A percentile compares a stretch with the other conserved stretches of the same genome.
Conservation (phyloP, 2,329 filamentous ascomycete genomes). For the Pseudogymnoascus sp. region DNA sequence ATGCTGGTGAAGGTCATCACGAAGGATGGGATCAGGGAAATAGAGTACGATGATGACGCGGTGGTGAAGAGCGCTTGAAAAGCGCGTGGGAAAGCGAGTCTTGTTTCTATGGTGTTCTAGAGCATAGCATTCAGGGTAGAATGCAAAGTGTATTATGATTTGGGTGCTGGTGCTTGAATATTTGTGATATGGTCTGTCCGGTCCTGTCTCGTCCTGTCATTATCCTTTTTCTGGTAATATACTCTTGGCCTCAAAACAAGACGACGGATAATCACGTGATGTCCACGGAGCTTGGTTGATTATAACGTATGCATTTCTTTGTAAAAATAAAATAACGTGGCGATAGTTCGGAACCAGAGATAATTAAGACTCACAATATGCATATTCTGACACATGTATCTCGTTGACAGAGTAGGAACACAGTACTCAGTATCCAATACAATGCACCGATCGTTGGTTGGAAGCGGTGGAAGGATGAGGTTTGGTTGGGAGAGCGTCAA, state of each 20-base stretch:
- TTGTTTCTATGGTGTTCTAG: conserved; percentile 21
- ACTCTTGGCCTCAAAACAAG: not conserved
- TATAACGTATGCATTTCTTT: not conserved
- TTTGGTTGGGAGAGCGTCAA: not conserved
- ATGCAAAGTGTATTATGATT: conserved; percentile 7
- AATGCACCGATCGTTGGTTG: too few relatives aligned
- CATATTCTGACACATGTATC: not conserved
- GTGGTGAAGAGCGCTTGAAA: conserved; percentile 12
- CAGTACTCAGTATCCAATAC: too few relatives aligned
- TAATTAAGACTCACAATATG: not conserved
- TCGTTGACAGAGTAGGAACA: not conserved
- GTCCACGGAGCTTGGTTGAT: not conserved
- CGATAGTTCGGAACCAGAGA: not conserved
- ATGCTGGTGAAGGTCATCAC: conserved; percentile 90
- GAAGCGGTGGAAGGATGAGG: not conserved
- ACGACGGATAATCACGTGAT: not conserved
- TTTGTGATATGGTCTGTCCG: not conserved
- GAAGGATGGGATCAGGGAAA: conserved; percentile 81
- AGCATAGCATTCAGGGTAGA: conserved; percentile 21
- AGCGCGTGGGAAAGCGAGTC: not conserved
- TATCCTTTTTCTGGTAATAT: not conserved
- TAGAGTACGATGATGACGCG: conserved; percentile 68
- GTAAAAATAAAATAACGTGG: not conserved
- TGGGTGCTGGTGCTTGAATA: not conserved
- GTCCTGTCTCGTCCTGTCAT: not conserved